These are phyloP conservation scores for Fusarium piperis DNA, from an alignment of 2,329 filamentous ascomycete genomes.

Conservation along the genomic window DNA sequence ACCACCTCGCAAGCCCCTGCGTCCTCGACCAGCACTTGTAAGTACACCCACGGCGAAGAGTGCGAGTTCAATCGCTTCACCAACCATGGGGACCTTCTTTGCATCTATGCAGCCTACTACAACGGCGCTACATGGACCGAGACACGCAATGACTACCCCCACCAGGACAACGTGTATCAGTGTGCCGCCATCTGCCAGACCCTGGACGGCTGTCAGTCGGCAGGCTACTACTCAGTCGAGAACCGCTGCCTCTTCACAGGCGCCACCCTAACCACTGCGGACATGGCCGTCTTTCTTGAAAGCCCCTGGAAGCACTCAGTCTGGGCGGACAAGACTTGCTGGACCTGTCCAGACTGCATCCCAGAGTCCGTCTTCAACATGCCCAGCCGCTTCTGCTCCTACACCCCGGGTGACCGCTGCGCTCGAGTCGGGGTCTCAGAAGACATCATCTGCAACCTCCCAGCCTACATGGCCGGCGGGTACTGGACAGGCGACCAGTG, in stretches of 20 bases:
- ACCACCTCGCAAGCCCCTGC: not conserved
- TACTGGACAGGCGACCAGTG: constrained; percentile 3
- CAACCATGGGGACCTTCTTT: constrained; percentile 3
- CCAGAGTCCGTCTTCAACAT: not conserved
- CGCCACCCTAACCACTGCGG: not conserved
- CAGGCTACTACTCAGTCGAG: constrained; percentile 2
- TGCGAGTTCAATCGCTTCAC: constrained; percentile 16
- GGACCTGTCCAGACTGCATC: constrained; percentile 6
- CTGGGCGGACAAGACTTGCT: constrained; percentile 17
- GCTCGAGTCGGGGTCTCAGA: not conserved
- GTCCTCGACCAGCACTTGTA: not conserved
- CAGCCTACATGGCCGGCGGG: not conserved
- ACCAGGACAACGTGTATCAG: constrained; percentile 9
- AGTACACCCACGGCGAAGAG: constrained; percentile 1
- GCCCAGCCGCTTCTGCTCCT: not conserved
- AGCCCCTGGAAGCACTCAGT: not conserved
- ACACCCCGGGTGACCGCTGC: not conserved
- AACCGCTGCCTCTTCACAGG: constrained; percentile 15
- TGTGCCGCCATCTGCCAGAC: constrained; percentile 16
- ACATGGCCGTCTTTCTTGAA: not conserved
- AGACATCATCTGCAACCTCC: not conserved
- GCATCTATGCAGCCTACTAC: not conserved
- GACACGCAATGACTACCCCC: constrained; percentile 2
- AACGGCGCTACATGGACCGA: constrained; percentile 2
- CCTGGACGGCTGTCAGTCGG: not conserved